Base-by-base conservation (phyloP, 140 eudicot species). In the Senecio squalidus region DNA sequence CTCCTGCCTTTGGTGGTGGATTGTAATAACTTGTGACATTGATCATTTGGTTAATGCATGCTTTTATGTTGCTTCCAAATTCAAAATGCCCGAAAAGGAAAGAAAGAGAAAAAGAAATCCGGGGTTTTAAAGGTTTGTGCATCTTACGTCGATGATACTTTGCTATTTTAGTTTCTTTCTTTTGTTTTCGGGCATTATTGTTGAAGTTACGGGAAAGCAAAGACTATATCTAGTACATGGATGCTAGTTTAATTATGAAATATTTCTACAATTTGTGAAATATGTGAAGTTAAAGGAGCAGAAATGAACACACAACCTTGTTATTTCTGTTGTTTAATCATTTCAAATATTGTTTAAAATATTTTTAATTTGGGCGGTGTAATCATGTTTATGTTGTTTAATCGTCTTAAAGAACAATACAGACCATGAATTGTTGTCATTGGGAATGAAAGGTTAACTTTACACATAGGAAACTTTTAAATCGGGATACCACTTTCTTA, bases 1-100 rank as follows among this genome's bases (percentile, higher is more conserved):
- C 94, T 49, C 96, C 88, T 11, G 80, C 89, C 17, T 80, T 78
- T 9, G 84, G 84, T 13, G 94, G 89, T 28, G 94, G 96, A 34
- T 69, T 80, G 59, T 84, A 69, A 69, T 58, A 6, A 38, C 21
- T 25, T n/a, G 58, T 44, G 43, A 21, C 27, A 10, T 70, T 82
- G 20, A 17, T 31, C 58, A 29, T 29, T 56, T 9, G 64, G 58
- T 23, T 57, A 33, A 57, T 16, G 58, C 46, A 20, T 52, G 29
- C 9, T 10, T 41, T 48, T 13, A 41, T 38, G 45, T 59, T 45
- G 36, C 43, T 36, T 34, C 31, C 18, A 38, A 60, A 47, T 3
- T 29, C 16, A 3, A 27, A 49, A 39, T 60, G 55, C 68, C 68
- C 61, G 52, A 48, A 69, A 69, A 58, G 45, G 53, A 69, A 69